Conservation (phyloP, 495 filamentous ascomycete species). For the Penicillium cataractarum region DNA sequence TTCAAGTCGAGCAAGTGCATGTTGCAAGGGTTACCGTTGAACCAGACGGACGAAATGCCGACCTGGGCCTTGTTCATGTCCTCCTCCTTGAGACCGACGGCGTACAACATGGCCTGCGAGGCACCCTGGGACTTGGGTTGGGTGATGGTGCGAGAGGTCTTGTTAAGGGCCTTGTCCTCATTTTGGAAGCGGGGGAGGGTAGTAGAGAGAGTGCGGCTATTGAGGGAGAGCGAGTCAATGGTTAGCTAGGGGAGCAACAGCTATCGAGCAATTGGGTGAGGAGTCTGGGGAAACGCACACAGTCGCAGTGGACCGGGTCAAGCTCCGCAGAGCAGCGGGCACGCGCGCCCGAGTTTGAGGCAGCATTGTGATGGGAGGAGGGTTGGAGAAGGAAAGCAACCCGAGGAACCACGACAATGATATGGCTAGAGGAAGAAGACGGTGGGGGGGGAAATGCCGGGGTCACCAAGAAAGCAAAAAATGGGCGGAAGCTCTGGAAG, state of each 20-base stretch:
- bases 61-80: constrained; percentile 96
- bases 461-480: constrained; percentile 24
- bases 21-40: constrained; percentile 96
- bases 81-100: constrained; percentile 77
- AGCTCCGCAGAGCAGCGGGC: constrained; percentile 47
- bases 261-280: constrained; percentile 7
- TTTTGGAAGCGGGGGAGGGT: constrained; percentile 49
- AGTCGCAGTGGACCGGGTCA: constrained; percentile 29
- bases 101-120: constrained; percentile 98
- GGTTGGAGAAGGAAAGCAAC: constrained; percentile 8
- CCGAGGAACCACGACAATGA: constrained; percentile 18
- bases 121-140: constrained; percentile 97
- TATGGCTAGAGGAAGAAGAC: constrained; percentile 15
- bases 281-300: constrained; percentile 21
- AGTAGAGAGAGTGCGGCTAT: constrained; percentile 53
- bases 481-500: constrained; percentile 26
- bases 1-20: constrained; percentile 96
- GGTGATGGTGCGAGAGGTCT: constrained; percentile 80
- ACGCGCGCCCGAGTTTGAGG: constrained; percentile 46
- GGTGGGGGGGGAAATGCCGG: constrained; percentile 19
- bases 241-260: constrained; percentile 16
- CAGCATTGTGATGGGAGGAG: constrained; percentile 39
- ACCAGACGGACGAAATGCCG: constrained; percentile 90
- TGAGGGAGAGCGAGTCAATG: neutral
- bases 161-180: constrained; percentile 63